These are phyloP conservation scores for Termitomyces sp. DNA, from an alignment of 768 basidiomycete genomes.

Conservation along the genomic window DNA sequence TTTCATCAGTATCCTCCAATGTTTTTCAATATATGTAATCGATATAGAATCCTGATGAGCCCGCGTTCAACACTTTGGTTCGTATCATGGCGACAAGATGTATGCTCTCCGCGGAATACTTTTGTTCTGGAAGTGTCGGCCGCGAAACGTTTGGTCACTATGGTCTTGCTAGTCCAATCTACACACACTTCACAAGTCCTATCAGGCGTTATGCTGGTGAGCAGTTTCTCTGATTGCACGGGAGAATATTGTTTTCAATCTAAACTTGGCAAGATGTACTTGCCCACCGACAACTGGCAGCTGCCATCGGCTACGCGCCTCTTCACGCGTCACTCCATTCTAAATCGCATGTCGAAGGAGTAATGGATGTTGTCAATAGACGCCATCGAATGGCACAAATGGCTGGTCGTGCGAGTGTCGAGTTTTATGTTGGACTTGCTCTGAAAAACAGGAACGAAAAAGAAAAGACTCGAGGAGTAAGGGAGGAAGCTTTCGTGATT, in stretches of 20 bases:
- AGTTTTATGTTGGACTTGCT: constrained; percentile 95
- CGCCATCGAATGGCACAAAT: constrained; percentile 96
- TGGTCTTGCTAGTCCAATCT: constrained; percentile 94
- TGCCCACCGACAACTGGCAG: constrained; percentile 88
- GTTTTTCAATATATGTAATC: not conserved
- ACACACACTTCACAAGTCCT: constrained; percentile 98
- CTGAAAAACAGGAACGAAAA: constrained; percentile 62
- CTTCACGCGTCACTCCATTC: constrained; percentile 88
- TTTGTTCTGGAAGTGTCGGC: constrained; percentile 91
- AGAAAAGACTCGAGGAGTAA: constrained; percentile 42
- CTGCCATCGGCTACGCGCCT: constrained; percentile 79
- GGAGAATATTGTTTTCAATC: not conserved
- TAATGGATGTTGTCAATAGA: constrained; percentile 82
- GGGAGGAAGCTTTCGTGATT: constrained; percentile 90
- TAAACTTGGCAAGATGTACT: constrained; percentile 66
- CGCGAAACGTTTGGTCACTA: constrained; percentile 95
- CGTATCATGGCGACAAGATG: constrained; percentile 99
- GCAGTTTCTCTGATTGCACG: constrained; percentile 9
- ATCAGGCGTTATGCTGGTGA: constrained; percentile 92
- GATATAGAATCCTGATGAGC: constrained; percentile 68
- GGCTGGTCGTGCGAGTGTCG: constrained; percentile 93
- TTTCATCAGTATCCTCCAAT: not conserved
- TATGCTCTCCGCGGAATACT: constrained; percentile 98
- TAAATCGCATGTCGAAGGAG: constrained; percentile 81
- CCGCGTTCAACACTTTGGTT: constrained; percentile 95